phyloP scores from a whole-genome alignment of 108 stramenopile genomes.

The Cyclotella baltica region DNA sequence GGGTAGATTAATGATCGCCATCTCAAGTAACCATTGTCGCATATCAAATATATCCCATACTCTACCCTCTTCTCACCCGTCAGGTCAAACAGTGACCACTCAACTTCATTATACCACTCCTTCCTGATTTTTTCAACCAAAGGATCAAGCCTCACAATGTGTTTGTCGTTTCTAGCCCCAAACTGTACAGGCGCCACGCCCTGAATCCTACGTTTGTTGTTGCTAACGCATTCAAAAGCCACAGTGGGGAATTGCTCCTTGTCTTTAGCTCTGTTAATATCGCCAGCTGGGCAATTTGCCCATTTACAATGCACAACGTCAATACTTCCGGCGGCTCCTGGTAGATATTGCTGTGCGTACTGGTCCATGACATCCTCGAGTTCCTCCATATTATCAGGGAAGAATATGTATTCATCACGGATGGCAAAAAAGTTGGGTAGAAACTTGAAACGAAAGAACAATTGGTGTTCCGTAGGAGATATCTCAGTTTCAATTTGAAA shows the following conservation, averaged over 20 bases:
- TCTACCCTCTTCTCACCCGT: not conserved
- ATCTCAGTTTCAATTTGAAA: not conserved
- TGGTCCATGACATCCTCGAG: not conserved
- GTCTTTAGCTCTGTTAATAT: constrained; percentile 4
- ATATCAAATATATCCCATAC: constrained; percentile 45
- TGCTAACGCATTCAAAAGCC: constrained; percentile 40
- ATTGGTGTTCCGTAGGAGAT: not conserved
- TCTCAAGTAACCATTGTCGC: constrained; percentile 56
- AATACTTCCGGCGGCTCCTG: constrained; percentile 10
- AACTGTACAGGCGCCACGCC: constrained; percentile 16
- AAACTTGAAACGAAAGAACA: not conserved
- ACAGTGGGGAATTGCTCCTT: constrained; percentile 46
- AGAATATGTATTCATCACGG: not conserved
- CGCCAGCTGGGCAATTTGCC: constrained; percentile 21
- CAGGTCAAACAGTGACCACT: constrained; percentile 11
- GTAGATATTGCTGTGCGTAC: not conserved
- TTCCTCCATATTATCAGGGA: not conserved
- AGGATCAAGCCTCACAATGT: constrained; percentile 18
- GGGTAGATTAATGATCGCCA: constrained; percentile 55
- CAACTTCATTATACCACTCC: constrained; percentile 27
- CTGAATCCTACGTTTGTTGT: not conserved
- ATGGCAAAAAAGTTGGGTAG: not conserved
- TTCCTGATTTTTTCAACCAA: constrained; percentile 3
- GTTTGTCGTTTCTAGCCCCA: constrained; percentile 29
- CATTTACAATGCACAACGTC: constrained; percentile 28